Evolutionary conservation across 495 filamentous ascomycete genomes (phyloP), one percentile per base, ranked within the genome.

Genomic region (Gamarada debralockiae): DNA sequence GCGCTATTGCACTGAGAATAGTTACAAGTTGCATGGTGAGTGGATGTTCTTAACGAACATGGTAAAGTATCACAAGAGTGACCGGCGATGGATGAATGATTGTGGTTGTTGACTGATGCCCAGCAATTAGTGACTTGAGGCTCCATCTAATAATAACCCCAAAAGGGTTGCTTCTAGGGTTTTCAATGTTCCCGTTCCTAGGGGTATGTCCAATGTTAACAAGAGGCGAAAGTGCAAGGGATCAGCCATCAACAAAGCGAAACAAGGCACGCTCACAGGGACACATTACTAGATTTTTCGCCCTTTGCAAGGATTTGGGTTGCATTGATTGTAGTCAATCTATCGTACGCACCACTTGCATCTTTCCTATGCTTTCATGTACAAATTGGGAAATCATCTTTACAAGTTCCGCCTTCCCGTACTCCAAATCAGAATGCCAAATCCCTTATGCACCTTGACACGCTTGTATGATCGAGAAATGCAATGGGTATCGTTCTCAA

Each of bases 401-500:
- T 43, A 20, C 24, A 49, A 40, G 15, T 21, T 13, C 43, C 42
- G 48, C 37, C 23, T 9, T n/a, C n/a, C n/a, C 20, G 34, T 29
- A 55, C 47, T 55, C 56, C 56, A 40, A 22, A n/a, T n/a, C 36
- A 23, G 41, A 21, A 55, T 21, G n/a, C 37, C 37, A 59, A n/a
- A n/a, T n/a, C 55, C 52, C 52, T 31, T 47, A 52, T 36, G 29
- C 18, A 21, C 37, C 37, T 40, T 40, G 37, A n/a, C n/a, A 40
- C 37, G n/a, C 17, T 17, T 42, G 44, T 46, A 13, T 21, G 27
- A 15, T 21, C 10, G 52, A 46, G n/a, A 54, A 60, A 56, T 56
- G 53, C 57, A 45, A 21, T 29, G 58, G 58, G 58, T 61, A 61
- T 61, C 58, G 58, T 54, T 54, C 58, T 53, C 38, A 55, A 53